Base-by-base conservation (phyloP, 2,329 filamentous ascomycete species). In the Botrytis tulipae region DNA sequence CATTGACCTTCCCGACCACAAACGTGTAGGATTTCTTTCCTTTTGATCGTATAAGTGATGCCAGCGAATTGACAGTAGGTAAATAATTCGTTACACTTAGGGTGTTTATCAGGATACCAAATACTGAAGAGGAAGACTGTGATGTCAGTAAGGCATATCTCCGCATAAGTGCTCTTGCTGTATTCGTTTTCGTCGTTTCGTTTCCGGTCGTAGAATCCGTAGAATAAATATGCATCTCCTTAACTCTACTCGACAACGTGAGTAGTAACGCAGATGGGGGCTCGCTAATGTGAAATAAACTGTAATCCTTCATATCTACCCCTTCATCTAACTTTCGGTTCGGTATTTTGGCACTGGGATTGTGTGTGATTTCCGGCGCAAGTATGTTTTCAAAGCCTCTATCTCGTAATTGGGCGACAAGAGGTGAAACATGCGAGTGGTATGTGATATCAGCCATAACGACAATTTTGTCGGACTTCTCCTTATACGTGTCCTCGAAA, bases 21-120 rank as follows among this genome's bases (percentile, higher is more conserved):
- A 99, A 93, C 2, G 95, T 93, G 82, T 99, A 99, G 81, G 90
- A 92, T 84, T 98, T 99, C 85, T 98, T 98, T 18, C 94, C 95
- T 0, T 93, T 93, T 0, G 86, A 87, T 0, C 89, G 87, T 77
- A 99, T 97, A 75, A 91, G 88, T 12, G 85, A 82, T 74, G 92
- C 90, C 46, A 98, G 87, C 72, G 92, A 87, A 22, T 92, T 87
- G 59, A 98, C 90, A 0, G 95, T 94, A 22, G 89, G 85, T 76
- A 98, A 87, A 84, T 98, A 98, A 81, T 98, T 97, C 74, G 92
- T 90, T 9, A 98, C 94, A 35, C 92, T 95, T 7, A 99, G 89
- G 0, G 96, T 99, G 83, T 98, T 98, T 82, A 99, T 94, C 1
- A 99, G 86, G 75, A 99, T 97, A 12, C 96, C 96, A 78, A 98